phyloP scores from a whole-genome alignment of 2,329 filamentous ascomycete genomes.

The Fusarium dimerum region DNA sequence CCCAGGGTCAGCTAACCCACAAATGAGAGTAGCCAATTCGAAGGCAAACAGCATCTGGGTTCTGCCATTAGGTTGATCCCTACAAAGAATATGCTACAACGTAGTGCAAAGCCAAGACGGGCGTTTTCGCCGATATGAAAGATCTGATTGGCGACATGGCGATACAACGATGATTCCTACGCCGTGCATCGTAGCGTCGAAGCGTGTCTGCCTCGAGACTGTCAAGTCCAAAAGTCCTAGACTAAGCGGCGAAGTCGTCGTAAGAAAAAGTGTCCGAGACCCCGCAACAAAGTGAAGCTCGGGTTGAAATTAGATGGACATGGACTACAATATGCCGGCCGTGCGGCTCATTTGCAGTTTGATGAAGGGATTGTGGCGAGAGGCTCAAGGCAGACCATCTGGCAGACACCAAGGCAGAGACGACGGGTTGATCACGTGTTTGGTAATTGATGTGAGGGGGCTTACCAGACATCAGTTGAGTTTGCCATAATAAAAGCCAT shows the following conservation, averaged over 20 bases:
- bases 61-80: no score
- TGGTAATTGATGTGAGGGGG: no score
- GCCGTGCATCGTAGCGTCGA: not conserved
- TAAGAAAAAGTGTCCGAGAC: not conserved
- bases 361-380: not conserved
- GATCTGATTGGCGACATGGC: not conserved
- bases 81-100: no score
- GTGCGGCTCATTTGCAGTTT: not conserved
- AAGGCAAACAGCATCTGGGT: no score
- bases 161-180: not conserved
- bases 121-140: not conserved
- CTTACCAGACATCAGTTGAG: no score
- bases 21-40: not conserved
- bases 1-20: not conserved
- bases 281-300: no score
- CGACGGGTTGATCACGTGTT: no score
- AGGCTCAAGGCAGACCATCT: not conserved
- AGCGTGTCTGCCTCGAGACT: conserved; percentile 9
- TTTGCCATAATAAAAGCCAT: no score
- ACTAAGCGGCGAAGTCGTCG: not conserved
- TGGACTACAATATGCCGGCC: not conserved
- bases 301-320: not conserved
- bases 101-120: not conserved
- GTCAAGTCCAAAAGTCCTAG: not conserved
- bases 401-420: not conserved